These are phyloP conservation scores for Apiotrichum brassicae DNA, from an alignment of 1,284 basidiomycete species.

Conservation along the genomic window DNA sequence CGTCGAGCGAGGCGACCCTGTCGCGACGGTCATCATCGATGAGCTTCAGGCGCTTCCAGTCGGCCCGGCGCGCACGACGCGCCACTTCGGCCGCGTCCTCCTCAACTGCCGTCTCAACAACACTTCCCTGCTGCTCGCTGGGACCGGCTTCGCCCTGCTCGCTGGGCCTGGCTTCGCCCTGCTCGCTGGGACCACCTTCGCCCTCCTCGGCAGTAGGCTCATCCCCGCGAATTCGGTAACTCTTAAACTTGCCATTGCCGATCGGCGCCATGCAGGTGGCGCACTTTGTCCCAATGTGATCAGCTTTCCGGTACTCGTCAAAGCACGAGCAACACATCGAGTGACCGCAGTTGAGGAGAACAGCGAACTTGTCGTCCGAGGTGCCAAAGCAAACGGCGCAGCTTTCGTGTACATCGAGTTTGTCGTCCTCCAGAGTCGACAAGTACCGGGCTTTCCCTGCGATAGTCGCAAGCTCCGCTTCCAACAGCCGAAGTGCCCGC, in stretches of 20 bases:
- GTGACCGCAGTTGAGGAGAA: conserved; percentile 39
- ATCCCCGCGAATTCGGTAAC: neutral
- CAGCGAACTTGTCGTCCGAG: conserved; percentile 32
- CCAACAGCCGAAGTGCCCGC: conserved; percentile 19
- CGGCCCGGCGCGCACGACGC: too few relatives aligned
- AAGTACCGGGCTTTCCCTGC: conserved; percentile 35
- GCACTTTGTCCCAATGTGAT: conserved; percentile 25
- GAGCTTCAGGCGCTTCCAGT: conserved; percentile 26
- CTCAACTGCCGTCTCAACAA: neutral
- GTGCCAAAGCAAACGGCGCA: conserved; percentile 44
- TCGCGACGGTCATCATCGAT: conserved; percentile 21
- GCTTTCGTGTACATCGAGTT: conserved; percentile 30
- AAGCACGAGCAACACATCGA: conserved; percentile 42
- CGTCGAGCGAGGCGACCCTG: conserved; percentile 28
- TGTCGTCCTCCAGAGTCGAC: conserved; percentile 23
- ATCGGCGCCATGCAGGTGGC: conserved; percentile 29
- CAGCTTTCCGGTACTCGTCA: conserved; percentile 25
- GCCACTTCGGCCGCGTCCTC: too few relatives aligned
- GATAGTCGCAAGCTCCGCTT: conserved; percentile 20
- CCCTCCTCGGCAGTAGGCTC: neutral
- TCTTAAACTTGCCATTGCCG: neutral
- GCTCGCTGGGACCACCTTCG: too few relatives aligned
- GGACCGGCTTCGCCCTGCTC: too few relatives aligned
- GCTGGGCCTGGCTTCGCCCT: too few relatives aligned
- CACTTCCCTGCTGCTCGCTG: too few relatives aligned